These are phyloP conservation scores for Xylariaceae sp. DNA, from an alignment of 2,329 filamentous ascomycete species.

Conservation along the genomic window DNA sequence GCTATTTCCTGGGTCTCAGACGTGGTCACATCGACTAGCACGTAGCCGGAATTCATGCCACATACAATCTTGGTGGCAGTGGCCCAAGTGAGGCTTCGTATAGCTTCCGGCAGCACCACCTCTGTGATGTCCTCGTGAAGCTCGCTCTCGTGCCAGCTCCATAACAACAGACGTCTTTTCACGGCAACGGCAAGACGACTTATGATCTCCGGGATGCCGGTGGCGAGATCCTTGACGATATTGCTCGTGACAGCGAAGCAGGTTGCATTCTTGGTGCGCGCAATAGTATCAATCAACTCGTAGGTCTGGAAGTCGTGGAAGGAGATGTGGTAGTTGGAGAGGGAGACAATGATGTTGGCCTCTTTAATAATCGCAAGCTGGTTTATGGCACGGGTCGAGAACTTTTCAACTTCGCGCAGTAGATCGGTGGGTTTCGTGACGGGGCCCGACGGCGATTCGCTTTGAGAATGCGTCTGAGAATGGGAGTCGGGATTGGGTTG, in stretches of 20 bases:
- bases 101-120: constrained; percentile 73
- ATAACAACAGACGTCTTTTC: constrained; percentile 82
- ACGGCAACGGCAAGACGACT: constrained; percentile 87
- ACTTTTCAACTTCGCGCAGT: constrained; percentile 88
- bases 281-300: constrained; percentile 71
- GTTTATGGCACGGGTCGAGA: constrained; percentile 83
- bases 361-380: constrained; percentile 96
- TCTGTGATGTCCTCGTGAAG: constrained; percentile 69
- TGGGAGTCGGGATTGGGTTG: neutral
- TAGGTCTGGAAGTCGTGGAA: constrained; percentile 87
- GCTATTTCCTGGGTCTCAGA: constrained; percentile 72
- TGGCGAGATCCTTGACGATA: constrained; percentile 83
- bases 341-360: constrained; percentile 81
- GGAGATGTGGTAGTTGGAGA: constrained; percentile 85
- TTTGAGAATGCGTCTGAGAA: constrained; percentile 2
- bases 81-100: constrained; percentile 88
- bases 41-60: constrained; percentile 87
- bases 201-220: constrained; percentile 87
- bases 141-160: constrained; percentile 97
- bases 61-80: constrained; percentile 81
- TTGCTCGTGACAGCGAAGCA: constrained; percentile 93
- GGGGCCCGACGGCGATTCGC: constrained; percentile 19
- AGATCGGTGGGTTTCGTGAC: constrained; percentile 66
- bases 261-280: constrained; percentile 80
- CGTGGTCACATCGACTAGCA: constrained; percentile 79